These are phyloP conservation scores for Dioscorea alata DNA, from an alignment of 106 monocot genomes.

Conservation along the genomic window DNA sequence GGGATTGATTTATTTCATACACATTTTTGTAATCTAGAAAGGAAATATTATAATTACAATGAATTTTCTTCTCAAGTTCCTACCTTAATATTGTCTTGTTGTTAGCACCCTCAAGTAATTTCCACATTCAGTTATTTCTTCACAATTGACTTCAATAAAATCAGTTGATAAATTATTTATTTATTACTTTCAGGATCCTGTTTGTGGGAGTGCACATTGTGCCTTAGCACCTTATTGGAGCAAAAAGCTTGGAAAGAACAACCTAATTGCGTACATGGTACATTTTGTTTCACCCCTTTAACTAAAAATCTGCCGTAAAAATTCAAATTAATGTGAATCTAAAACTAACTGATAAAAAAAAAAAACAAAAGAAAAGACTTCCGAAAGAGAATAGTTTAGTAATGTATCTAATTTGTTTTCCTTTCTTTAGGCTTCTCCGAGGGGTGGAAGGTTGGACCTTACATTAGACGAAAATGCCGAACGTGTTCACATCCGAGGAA, in stretches of 20 bases:
- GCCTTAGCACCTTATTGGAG: constrained; percentile 77
- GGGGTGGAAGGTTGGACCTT: constrained; percentile 67
- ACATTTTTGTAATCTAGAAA: not conserved
- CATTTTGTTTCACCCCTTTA: not conserved
- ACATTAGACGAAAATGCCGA: constrained; percentile 35
- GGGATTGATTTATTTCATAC: not conserved
- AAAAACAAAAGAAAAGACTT: too few relatives aligned
- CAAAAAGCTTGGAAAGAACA: constrained; percentile 53
- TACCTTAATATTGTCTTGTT: not conserved
- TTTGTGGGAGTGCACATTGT: constrained; percentile 86
- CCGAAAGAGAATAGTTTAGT: not conserved
- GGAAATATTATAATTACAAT: too few relatives aligned
- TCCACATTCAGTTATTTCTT: not conserved
- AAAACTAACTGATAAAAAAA: not conserved
- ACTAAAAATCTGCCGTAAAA: not conserved
- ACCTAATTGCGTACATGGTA: constrained; percentile 71
- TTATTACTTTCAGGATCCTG: constrained; percentile 57
- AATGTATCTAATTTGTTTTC: not conserved
- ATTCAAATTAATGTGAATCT: not conserved
- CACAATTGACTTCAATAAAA: not conserved
- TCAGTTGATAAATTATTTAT: not conserved
- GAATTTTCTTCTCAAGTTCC: not conserved
- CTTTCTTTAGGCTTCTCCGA: constrained; percentile 66
- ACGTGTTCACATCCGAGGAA: constrained; percentile 57
- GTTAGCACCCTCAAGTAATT: not conserved